Evolutionary conservation across 306 rosid species (phyloP), one percentile per base, ranked within the genome.

Genomic region (Prunus armeniaca): DNA sequence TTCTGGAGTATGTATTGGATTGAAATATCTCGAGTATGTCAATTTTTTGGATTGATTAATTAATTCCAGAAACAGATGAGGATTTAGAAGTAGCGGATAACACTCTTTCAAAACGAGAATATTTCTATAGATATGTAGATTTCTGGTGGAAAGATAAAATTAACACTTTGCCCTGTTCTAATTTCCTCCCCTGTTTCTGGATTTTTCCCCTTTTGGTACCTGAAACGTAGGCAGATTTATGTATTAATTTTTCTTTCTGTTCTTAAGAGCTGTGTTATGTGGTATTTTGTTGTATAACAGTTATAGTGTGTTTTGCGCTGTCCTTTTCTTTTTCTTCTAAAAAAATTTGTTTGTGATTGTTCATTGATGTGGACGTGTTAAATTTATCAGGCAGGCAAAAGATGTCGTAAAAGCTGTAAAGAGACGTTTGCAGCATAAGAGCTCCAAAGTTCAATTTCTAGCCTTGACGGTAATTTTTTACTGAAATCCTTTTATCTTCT

Each of bases 391-490:
- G 99, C 97, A 86, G 84, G 91, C 99, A 22, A 96, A 96, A 84
- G 99, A 96, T 85, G 99, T 96, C 62, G 91, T 96, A 34, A 96
- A 86, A 89, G 93, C 97, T 73, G 90, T 96, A 76, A 96, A 96
- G 88, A 96, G 78, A 85, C 91, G 99, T 80, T 82, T 96, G 82
- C 99, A 96, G 85, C 97, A 96, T 80, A 91, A 76, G 87, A 96
- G 88, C 86, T 82, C 99, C 62, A 91, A 82, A 88, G 92, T 91
- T 87, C 98, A 92, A 76, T 74, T 92, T 52, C 88, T 96, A 0
- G 84, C 97, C 85, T 84, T 96, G 70, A 96, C 99, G 93, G 99
- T 96, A 87, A 5, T 54, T 71, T 50, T 47, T 54, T 69, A 54
- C 34, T 30, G 20, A 20, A 79, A 72, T 63, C 45, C 52, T 70